Evolutionary conservation across 1,284 basidiomycete species (phyloP).

Genomic region (Meira miltonrushii): DNA sequence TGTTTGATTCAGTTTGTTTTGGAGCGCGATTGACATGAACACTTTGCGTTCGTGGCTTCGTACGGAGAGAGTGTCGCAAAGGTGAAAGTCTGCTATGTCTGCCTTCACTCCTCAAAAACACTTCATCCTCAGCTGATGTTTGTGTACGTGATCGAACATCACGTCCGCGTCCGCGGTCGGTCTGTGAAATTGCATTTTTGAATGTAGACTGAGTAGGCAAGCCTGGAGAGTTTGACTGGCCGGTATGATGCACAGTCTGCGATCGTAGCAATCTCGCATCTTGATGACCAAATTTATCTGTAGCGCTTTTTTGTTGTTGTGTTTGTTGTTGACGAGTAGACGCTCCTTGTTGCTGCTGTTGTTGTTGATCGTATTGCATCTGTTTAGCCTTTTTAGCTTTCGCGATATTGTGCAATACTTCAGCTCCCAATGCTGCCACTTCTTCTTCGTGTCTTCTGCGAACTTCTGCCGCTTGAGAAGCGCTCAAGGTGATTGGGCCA

Average conservation of each 20-base stretch:
- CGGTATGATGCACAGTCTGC: background rate
- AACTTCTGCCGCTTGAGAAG: conserved; percentile 36
- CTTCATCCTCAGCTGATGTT: too few species aligned
- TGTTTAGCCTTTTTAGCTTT: conserved; percentile 3
- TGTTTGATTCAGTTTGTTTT: too few species aligned
- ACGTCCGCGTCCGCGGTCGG: too few species aligned
- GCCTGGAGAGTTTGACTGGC: background rate
- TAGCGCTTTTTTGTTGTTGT: background rate
- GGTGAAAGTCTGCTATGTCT: too few species aligned
- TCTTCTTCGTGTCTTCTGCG: conserved; percentile 45
- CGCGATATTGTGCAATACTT: conserved; percentile 26
- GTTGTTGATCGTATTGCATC: conserved; percentile 1
- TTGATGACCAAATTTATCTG: too few species aligned
- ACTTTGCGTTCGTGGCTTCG: too few species aligned
- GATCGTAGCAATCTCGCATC: background rate
- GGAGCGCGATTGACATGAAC: too few species aligned
- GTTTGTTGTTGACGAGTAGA: background rate
- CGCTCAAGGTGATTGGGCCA: conserved; percentile 22
- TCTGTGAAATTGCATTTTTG: too few species aligned
- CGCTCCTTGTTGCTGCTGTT: background rate
- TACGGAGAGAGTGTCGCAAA: too few species aligned
- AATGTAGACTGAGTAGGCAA: background rate
- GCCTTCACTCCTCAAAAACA: too few species aligned
- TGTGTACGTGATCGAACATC: too few species aligned
- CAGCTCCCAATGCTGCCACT: conserved; percentile 43